Conservation (phyloP, 2,329 filamentous ascomycete genomes). For the Alternaria sp. region DNA sequence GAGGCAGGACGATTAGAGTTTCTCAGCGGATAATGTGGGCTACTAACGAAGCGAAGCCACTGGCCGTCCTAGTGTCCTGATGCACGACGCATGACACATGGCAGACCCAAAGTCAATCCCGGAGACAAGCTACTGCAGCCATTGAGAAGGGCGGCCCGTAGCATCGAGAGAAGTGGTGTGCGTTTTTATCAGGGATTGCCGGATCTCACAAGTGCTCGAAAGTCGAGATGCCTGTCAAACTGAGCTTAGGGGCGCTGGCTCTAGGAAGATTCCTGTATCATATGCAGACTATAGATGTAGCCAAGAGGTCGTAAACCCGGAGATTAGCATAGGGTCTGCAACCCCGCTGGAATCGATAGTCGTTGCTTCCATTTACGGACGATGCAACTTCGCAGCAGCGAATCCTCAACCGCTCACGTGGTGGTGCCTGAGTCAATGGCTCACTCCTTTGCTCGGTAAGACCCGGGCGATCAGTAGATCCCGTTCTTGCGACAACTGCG, state of each 20-base stretch:
- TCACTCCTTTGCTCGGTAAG: neutral
- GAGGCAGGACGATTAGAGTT: conserved; percentile 17
- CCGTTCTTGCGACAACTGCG: conserved; percentile 4
- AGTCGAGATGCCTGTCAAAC: conserved; percentile 9
- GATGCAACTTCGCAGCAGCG: neutral
- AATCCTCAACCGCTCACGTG: neutral
- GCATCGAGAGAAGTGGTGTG: conserved; percentile 9
- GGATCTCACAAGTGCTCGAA: conserved; percentile 8
- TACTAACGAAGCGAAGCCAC: conserved; percentile 22
- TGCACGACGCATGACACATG: conserved; percentile 30
- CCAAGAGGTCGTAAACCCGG: conserved; percentile 6
- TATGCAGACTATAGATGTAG: conserved; percentile 8
- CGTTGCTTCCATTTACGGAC: conserved; percentile 15
- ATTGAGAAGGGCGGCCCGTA: conserved; percentile 10
- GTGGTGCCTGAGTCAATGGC: neutral
- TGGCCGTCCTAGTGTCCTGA: conserved; percentile 15
- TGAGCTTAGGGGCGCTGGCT: conserved; percentile 2
- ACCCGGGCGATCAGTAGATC: conserved; percentile 3
- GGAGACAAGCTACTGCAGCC: conserved; percentile 10
- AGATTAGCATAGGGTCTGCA: conserved; percentile 17
- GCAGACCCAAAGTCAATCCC: conserved; percentile 18
- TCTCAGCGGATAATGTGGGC: conserved; percentile 18
- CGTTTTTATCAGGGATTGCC: conserved; percentile 5
- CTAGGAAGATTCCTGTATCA: conserved; percentile 11
- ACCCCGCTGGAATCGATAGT: conserved; percentile 18